A percentile compares a stretch with the other conserved stretches of the same genome.
These are phyloP conservation scores for Blastobotrys parvus DNA, from an alignment of 805 yeast genomes.

Conservation along the genomic window DNA sequence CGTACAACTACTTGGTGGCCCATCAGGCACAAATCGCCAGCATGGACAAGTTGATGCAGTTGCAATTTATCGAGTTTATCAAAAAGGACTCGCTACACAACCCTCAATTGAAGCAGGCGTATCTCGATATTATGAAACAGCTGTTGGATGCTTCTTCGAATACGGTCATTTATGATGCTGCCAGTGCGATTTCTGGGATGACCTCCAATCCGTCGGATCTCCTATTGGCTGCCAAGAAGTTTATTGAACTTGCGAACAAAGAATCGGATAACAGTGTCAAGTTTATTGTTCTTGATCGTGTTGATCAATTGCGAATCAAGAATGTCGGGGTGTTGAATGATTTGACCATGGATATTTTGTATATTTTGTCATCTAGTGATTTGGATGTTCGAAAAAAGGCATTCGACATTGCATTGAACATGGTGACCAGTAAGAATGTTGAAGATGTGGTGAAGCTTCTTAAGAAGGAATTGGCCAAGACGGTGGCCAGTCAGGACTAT, in stretches of 20 bases:
- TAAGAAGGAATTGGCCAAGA: constrained; percentile 79
- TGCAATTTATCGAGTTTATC: constrained; percentile 85
- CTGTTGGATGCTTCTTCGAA: constrained; percentile 60
- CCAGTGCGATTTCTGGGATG: constrained; percentile 61
- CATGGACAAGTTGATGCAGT: constrained; percentile 76
- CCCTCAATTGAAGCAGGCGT: constrained; percentile 60
- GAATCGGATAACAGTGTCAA: constrained; percentile 96
- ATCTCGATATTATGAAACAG: constrained; percentile 63
- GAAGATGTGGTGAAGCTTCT: constrained; percentile 88
- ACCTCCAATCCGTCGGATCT: constrained; percentile 56
- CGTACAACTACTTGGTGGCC: constrained; percentile 73
- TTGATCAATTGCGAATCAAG: constrained; percentile 61
- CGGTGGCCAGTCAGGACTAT: constrained; percentile 55
- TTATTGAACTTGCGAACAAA: constrained; percentile 79
- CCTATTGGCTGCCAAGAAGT: constrained; percentile 72
- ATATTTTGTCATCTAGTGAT: constrained; percentile 82
- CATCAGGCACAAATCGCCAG: constrained; percentile 50
- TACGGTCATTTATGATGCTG: constrained; percentile 85
- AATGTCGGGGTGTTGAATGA: constrained; percentile 82
- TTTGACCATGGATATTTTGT: constrained; percentile 73
- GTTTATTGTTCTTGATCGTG: constrained; percentile 81
- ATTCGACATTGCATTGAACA: constrained; percentile 68
- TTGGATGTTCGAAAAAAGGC: constrained; percentile 87
- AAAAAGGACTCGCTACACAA: constrained; percentile 65
- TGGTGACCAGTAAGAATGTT: constrained; percentile 80